A percentile compares a stretch with the other conserved stretches of the same genome.
These are phyloP conservation scores for Carnegiea gigantea DNA, from an alignment of 179 eudicot genomes.

Conservation along the genomic window DNA sequence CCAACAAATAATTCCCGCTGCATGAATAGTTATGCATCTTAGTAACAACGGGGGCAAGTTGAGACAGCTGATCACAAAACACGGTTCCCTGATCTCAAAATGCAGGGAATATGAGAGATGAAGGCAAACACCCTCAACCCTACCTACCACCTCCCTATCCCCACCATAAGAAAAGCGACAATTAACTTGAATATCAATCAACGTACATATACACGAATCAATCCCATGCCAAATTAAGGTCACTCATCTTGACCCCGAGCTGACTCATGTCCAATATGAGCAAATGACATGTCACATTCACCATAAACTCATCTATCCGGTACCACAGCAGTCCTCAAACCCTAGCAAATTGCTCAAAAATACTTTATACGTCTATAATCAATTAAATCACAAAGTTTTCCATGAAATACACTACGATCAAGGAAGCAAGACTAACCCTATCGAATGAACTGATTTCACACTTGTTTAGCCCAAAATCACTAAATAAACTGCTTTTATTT, in stretches of 20 bases:
- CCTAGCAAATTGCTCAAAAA: neutral
- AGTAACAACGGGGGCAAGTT: slow-evolving; percentile 8
- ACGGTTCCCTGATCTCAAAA: neutral
- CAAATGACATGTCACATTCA: slow-evolving; percentile 18
- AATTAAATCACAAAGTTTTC: too few relatives aligned
- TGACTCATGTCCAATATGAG: slow-evolving; percentile 6
- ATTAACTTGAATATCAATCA: neutral
- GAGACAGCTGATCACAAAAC: slow-evolving; percentile 13
- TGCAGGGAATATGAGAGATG: neutral
- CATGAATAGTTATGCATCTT: neutral
- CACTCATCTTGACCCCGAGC: neutral
- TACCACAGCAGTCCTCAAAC: neutral
- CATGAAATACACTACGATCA: neutral
- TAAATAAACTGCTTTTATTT: neutral
- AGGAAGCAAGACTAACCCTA: neutral
- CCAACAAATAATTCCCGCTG: neutral
- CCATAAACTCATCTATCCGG: neutral
- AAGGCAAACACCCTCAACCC: slow-evolving; percentile 16
- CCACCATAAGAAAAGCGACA: slow-evolving; percentile 13
- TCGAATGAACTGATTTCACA: neutral
- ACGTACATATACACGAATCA: neutral
- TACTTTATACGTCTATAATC: neutral
- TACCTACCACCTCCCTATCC: neutral
- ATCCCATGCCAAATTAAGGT: neutral
- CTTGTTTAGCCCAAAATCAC: neutral